Percentiles rank a stretch among this genome's conserved stretches.
Evolutionary conservation across 306 rosid species (phyloP).

Genomic region (Geum urbanum): DNA sequence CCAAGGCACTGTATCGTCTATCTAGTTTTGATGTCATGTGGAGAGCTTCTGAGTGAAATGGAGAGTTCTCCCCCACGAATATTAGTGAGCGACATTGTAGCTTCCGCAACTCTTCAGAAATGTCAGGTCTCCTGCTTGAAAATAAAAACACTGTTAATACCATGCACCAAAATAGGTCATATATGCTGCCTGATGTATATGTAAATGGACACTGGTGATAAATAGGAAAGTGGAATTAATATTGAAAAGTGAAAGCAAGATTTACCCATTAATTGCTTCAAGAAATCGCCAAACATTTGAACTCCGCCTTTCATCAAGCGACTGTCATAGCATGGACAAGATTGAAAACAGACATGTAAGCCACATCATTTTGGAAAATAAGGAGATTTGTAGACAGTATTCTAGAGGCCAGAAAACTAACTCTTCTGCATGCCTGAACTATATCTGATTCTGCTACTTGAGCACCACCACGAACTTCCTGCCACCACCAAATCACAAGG

Average conservation of each 20-base stretch:
- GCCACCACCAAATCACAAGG: constrained; percentile 28
- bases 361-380: constrained; percentile 8
- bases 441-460: constrained; percentile 67
- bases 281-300: constrained; percentile 85
- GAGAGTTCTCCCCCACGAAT: constrained; percentile 89
- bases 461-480: constrained; percentile 77
- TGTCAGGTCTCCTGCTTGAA: constrained; percentile 68
- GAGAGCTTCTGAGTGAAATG: constrained; percentile 72
- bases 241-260: constrained; percentile 11
- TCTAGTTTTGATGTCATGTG: constrained; percentile 83
- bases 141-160: constrained; percentile 6
- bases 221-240: neutral
- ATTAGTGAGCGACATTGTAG: constrained; percentile 82
- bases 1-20: constrained; percentile 80
- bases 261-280: constrained; percentile 86
- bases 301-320: constrained; percentile 79
- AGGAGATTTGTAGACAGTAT: neutral
- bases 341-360: constrained; percentile 26
- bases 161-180: constrained; percentile 11
- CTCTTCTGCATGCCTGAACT: constrained; percentile 89
- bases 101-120: constrained; percentile 65
- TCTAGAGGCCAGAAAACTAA: constrained; percentile 35
- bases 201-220: neutral
- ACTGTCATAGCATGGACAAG: constrained; percentile 44
- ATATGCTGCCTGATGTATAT: constrained; percentile 2